Conservation (phyloP, 1,139 yeast species). For the Komagataea norvegica region DNA sequence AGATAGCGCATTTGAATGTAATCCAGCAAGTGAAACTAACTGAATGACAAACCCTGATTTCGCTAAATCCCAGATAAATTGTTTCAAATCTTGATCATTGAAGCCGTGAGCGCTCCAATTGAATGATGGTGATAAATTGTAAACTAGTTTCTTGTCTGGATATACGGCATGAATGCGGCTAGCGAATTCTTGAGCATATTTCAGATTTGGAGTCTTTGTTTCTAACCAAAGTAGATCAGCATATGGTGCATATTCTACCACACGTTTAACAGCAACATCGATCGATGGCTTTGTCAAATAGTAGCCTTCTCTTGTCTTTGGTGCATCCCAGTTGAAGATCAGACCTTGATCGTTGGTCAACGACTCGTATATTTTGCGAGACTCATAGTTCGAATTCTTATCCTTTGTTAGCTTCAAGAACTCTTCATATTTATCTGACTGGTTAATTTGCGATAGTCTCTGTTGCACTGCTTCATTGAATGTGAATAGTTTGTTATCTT, state of each 20-base stretch:
- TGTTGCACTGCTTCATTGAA: constrained; percentile 44
- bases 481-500: constrained; percentile 39
- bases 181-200: constrained; percentile 48
- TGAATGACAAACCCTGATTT: constrained; percentile 51
- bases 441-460: constrained; percentile 28
- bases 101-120: constrained; percentile 55
- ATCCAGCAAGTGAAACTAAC: constrained; percentile 51
- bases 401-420: constrained; percentile 29
- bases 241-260: constrained; percentile 50
- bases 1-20: constrained; percentile 47
- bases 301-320: constrained; percentile 54
- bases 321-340: constrained; percentile 53
- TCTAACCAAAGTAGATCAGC: constrained; percentile 57
- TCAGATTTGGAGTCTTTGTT: constrained; percentile 50
- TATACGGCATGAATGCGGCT: constrained; percentile 38
- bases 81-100: constrained; percentile 36
- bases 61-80: constrained; percentile 51
- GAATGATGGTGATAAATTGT: constrained; percentile 54
- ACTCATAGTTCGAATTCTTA: constrained; percentile 28
- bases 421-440: constrained; percentile 30
- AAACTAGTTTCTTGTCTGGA: constrained; percentile 54
- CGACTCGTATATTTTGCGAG: constrained; percentile 32
- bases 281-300: constrained; percentile 45
- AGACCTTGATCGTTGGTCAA: constrained; percentile 32
- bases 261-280: constrained; percentile 50